Base-by-base conservation (phyloP, 495 filamentous ascomycete genomes). In the Aspergillus indologenus region DNA sequence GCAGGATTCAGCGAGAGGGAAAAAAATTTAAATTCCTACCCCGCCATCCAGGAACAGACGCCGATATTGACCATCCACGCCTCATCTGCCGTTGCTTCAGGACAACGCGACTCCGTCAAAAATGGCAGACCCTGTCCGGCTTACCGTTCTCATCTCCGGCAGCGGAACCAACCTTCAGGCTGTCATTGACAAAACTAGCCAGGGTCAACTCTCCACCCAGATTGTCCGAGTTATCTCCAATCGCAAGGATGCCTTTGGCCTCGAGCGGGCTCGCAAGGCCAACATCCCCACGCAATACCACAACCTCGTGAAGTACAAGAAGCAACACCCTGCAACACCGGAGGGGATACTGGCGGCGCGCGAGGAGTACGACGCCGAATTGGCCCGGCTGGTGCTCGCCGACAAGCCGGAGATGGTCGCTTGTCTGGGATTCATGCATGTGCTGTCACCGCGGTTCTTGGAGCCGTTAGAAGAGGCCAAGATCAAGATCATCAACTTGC, bases 131-230 rank as follows among this genome's bases (percentile, higher is more conserved):
- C 69, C 71, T 42, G 71, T 75, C 44, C 78, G 76, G 29, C 70
- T 87, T 46, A 84, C 84, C 43, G 80, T 90, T 54, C 81, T 90
- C 56, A 89, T 91, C 53, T 92, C 87, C 57, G 92, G 90, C 68
- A 85, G 81, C 62, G 93, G 93, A 61, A 84, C 89, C 50, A 97
- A 97, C 68, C 85, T 98, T 22, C 91, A 96, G 77, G 91, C 91
- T 31, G 81, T 96, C 43, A 94, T 96, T 65, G 88, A 96, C 72
- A 87, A 88, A 49, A 76, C 82, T 48, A 71, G 74, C 31, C 71
- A 77, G 18, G 72, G 75, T 20, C 65, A 71, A 8, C 81, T 90
- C 55, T 82, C 88, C 57, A 81, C 84, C 43, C 78, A 74, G 29
- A 90, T 97, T 62, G 71, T 88, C 29, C 86, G 88, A 45, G 89